phyloP scores from a whole-genome alignment of 148 eudicot genomes.

The Cornus controversa region DNA sequence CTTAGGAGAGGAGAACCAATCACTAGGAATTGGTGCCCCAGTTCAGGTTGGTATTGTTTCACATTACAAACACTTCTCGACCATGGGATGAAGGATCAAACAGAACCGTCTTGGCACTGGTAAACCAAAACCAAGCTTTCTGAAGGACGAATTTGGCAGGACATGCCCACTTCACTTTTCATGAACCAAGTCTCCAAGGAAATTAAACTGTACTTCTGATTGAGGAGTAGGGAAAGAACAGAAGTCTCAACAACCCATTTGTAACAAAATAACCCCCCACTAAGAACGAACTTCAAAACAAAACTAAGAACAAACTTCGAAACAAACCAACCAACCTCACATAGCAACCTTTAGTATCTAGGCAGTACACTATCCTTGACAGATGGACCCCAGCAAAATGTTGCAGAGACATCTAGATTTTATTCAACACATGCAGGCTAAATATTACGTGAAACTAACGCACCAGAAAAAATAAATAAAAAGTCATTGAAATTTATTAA shows the following conservation, averaged over 20 bases:
- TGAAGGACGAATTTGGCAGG: neutral
- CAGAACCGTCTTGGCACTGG: neutral
- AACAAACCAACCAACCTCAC: neutral
- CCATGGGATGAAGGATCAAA: neutral
- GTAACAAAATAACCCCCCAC: neutral
- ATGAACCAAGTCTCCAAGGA: neutral
- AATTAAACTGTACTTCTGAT: neutral
- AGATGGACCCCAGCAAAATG: neutral
- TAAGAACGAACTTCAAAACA: neutral
- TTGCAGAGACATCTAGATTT: neutral
- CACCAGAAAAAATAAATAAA: neutral
- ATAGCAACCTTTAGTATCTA: neutral
- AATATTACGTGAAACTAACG: neutral
- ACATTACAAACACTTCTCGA: neutral
- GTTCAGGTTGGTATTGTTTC: neutral
- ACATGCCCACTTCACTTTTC: neutral
- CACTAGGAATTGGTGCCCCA: neutral
- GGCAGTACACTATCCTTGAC: neutral
- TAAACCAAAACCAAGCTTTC: neutral
- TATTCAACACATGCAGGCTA: neutral
- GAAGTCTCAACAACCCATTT: constrained; percentile 5
- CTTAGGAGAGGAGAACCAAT: neutral
- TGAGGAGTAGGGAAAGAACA: neutral
- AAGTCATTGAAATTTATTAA: neutral
- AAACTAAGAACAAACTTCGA: neutral